These are phyloP conservation scores for Neohortaea acidophila DNA, from an alignment of 495 filamentous ascomycete genomes.

Conservation along the genomic window DNA sequence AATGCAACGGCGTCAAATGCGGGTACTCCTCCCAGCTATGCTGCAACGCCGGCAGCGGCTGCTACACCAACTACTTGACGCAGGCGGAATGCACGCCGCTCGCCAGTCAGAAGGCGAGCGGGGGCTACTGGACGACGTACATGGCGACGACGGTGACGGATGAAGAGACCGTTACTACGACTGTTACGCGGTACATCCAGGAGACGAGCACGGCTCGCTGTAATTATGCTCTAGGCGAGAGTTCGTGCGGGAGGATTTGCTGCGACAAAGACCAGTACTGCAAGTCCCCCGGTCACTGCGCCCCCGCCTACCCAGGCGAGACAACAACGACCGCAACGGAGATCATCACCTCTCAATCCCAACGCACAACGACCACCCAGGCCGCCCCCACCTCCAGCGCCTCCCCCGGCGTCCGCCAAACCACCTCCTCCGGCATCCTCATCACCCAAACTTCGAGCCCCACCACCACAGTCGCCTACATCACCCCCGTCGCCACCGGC, in stretches of 20 bases:
- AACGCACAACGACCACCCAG: too few relatives aligned
- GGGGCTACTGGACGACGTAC: constrained; percentile 40
- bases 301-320: constrained; percentile 14
- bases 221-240: constrained; percentile 42
- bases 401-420: constrained; percentile 55
- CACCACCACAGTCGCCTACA: constrained; percentile 45
- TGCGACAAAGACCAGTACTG: constrained; percentile 63
- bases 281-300: constrained; percentile 20
- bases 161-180: constrained; percentile 51
- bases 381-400: constrained; percentile 31
- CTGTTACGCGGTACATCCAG: constrained; percentile 30
- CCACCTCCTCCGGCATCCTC: constrained; percentile 42
- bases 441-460: constrained; percentile 39
- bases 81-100: constrained; percentile 39
- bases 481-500: constrained; percentile 39
- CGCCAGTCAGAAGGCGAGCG: constrained; percentile 17
- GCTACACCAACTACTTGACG: constrained; percentile 43
- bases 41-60: constrained; percentile 44
- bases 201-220: constrained; percentile 37
- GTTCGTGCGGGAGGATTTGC: constrained; percentile 56
- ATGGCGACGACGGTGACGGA: constrained; percentile 61
- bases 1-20: constrained; percentile 46
- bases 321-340: neutral
- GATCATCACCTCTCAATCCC: too few relatives aligned
- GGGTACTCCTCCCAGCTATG: constrained; percentile 53